phyloP scores from a whole-genome alignment of 2,329 filamentous ascomycete genomes.

The Apiospora aurea region DNA sequence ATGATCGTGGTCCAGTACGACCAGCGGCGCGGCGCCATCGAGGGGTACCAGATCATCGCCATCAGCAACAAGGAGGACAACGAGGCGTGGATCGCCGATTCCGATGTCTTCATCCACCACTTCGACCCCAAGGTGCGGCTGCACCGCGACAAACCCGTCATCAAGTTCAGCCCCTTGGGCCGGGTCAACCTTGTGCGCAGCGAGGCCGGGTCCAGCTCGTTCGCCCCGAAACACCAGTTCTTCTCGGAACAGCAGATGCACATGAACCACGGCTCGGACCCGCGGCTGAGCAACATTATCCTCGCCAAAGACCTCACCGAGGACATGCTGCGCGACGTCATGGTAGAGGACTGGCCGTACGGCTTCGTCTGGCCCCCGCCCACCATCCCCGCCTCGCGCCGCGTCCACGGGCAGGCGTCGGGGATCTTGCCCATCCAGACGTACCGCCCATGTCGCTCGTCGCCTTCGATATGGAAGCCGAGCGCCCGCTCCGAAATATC shows the following conservation, averaged over 20 bases:
- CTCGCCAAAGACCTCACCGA: conserved; percentile 62
- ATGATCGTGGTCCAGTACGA: conserved; percentile 82
- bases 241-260: conserved; percentile 61
- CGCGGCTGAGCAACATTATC: conserved; percentile 72
- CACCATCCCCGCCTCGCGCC: conserved; percentile 68
- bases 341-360: conserved; percentile 49
- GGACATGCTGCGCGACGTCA: conserved; percentile 43
- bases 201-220: conserved; percentile 28
- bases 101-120: conserved; percentile 71
- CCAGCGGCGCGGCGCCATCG: conserved; percentile 74
- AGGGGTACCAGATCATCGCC: conserved; percentile 79
- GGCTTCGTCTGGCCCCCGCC: conserved; percentile 78
- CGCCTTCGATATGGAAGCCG: conserved; percentile 37
- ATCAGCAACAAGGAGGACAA: conserved; percentile 62
- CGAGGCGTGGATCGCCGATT: conserved; percentile 70
- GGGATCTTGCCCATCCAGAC: conserved; percentile 34
- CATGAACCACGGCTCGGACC: conserved; percentile 52
- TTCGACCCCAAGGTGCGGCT: conserved; percentile 76
- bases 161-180: conserved; percentile 57
- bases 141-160: conserved; percentile 76
- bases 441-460: conserved; percentile 33
- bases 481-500: conserved; percentile 66
- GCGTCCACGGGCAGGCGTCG: conserved; percentile 49
- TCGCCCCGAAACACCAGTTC: conserved; percentile 45
- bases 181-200: conserved; percentile 35